Conservation (phyloP, 805 yeast genomes). For the Monosporozyma aquatica region DNA sequence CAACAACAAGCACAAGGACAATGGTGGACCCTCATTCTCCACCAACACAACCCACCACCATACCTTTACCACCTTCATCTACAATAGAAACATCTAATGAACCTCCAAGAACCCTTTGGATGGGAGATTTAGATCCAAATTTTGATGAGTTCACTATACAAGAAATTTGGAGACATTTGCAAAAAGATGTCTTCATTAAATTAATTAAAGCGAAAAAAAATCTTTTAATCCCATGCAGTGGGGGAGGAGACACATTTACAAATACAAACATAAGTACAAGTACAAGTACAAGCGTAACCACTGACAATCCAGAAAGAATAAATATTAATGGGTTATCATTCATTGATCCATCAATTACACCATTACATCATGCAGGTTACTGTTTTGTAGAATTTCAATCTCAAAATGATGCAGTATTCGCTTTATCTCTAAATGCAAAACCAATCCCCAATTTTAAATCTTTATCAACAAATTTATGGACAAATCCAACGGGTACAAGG, state of each 20-base stretch:
- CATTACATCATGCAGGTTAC: constrained; percentile 48
- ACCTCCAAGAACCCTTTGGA: constrained; percentile 71
- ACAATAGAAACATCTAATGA: constrained; percentile 39
- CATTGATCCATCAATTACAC: constrained; percentile 28
- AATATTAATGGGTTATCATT: constrained; percentile 27
- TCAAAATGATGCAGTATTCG: constrained; percentile 61
- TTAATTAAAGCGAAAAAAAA: constrained; percentile 46
- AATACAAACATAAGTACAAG: too few relatives aligned
- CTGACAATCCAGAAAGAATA: background rate
- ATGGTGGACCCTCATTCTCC: too few relatives aligned
- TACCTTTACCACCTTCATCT: constrained; percentile 48
- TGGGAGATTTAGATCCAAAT: constrained; percentile 82
- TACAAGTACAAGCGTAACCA: too few relatives aligned
- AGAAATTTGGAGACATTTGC: constrained; percentile 50
- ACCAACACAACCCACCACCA: too few relatives aligned
- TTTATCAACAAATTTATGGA: constrained; percentile 13
- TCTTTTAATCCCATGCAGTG: constrained; percentile 27
- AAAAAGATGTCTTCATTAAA: constrained; percentile 54
- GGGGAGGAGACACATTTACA: constrained; percentile 11
- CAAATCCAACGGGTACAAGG: constrained; percentile 39
- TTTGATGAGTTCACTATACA: constrained; percentile 55
- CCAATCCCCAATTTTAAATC: constrained; percentile 44
- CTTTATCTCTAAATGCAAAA: constrained; percentile 56
- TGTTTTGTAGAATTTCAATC: constrained; percentile 70
- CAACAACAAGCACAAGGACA: too few relatives aligned